Conservation (phyloP, 1,139 yeast genomes). For the Protomyces arabidopsidicola region DNA sequence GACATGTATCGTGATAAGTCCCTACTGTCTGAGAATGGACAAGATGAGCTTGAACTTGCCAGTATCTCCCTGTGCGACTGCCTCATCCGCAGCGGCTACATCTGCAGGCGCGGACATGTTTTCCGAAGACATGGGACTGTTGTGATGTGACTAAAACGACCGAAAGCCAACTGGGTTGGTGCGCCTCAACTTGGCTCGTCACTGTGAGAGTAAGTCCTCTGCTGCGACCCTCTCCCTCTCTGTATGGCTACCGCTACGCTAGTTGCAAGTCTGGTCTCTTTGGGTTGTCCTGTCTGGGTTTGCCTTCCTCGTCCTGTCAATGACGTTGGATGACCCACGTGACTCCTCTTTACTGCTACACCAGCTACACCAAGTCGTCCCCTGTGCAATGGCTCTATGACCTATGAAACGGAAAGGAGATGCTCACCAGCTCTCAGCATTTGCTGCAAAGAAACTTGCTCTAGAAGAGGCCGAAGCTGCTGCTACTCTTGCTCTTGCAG, state of each 20-base stretch:
- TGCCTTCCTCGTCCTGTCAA: background rate
- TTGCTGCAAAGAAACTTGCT: slow-evolving; percentile 11
- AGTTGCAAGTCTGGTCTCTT: too few relatives aligned
- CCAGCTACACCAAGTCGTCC: background rate
- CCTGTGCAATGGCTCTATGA: background rate
- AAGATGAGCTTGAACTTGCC: slow-evolving; percentile 23
- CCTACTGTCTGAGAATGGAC: slow-evolving; percentile 24
- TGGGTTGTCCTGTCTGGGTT: too few relatives aligned
- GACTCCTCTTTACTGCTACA: background rate
- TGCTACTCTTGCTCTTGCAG: background rate
- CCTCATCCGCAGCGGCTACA: background rate
- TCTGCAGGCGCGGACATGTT: background rate
- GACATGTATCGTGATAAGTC: background rate
- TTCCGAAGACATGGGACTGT: background rate
- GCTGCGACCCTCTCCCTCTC: too few relatives aligned
- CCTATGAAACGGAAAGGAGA: slow-evolving; percentile 18
- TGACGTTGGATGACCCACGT: background rate
- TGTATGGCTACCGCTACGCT: too few relatives aligned
- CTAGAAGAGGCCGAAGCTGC: slow-evolving; percentile 5
- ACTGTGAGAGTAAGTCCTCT: too few relatives aligned
- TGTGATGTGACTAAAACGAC: too few relatives aligned
- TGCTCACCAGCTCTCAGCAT: slow-evolving; percentile 15
- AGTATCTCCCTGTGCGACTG: slow-evolving; percentile 4
- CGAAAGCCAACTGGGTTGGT: too few relatives aligned
- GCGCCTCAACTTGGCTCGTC: too few relatives aligned